Conservation (phyloP, 225 moss, liverwort and hornwort genomes). For the Physcomitrellopsis africana region DNA sequence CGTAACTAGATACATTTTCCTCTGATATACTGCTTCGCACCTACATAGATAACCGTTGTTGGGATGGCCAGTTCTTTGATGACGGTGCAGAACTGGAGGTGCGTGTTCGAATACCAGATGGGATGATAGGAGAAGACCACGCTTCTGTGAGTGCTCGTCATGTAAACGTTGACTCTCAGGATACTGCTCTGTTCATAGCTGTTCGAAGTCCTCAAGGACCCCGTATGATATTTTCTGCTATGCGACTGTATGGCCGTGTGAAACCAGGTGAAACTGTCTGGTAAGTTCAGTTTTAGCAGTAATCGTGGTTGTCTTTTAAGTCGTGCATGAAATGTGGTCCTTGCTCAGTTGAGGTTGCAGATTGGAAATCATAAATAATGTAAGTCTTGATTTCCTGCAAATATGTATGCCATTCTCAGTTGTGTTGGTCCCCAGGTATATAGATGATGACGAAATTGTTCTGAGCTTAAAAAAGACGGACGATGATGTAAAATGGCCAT, state of each 20-base stretch:
- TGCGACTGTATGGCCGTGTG: slow-evolving; percentile 76
- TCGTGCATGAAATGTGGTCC: not conserved
- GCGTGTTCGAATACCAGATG: slow-evolving; percentile 74
- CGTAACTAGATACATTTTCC: slow-evolving; percentile 14
- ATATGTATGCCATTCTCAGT: not conserved
- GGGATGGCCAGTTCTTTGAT: slow-evolving; percentile 90
- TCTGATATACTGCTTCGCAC: slow-evolving; percentile 33
- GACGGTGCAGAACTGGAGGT: slow-evolving; percentile 92
- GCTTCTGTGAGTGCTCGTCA: slow-evolving; percentile 73
- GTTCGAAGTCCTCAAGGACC: slow-evolving; percentile 72
- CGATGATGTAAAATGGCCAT: slow-evolving; percentile 78
- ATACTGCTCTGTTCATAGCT: slow-evolving; percentile 69
- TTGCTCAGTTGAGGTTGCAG: slow-evolving; percentile 5
- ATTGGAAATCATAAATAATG: not conserved
- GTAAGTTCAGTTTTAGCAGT: slow-evolving; percentile 41
- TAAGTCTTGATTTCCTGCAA: not conserved
- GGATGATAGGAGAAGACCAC: slow-evolving; percentile 58
- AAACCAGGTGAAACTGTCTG: slow-evolving; percentile 90
- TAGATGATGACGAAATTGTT: slow-evolving; percentile 80
- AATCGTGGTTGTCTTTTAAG: slow-evolving; percentile 5
- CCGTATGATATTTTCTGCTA: slow-evolving; percentile 65
- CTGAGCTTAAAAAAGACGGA: slow-evolving; percentile 89
- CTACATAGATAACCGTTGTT: slow-evolving; percentile 38
- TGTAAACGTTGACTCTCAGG: slow-evolving; percentile 79
- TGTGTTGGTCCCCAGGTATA: slow-evolving; percentile 69